Percentiles rank a stretch among this genome's conserved stretches.
phyloP scores from a whole-genome alignment of 1,284 basidiomycete species.

The Melampsora americana region DNA sequence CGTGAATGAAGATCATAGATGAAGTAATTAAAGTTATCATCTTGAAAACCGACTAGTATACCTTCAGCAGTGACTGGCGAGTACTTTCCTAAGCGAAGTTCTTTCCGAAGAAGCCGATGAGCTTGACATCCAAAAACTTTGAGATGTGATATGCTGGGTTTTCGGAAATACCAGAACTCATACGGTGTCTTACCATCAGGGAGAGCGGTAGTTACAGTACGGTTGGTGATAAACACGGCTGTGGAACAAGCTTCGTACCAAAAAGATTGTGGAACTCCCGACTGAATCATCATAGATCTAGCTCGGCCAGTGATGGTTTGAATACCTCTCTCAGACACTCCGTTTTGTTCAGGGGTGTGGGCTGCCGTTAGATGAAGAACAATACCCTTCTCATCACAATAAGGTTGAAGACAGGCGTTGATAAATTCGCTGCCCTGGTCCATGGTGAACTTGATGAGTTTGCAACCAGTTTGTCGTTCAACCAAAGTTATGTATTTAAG shows the following conservation, averaged over 20 bases:
- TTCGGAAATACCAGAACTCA: neutral
- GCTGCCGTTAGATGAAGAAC: neutral
- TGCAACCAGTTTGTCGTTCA: neutral
- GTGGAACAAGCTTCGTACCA: neutral
- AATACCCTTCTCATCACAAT: neutral
- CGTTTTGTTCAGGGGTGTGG: slow-evolving; percentile 16
- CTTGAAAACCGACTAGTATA: neutral
- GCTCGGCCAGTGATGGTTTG: neutral
- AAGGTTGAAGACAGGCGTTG: neutral
- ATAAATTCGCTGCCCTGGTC: slow-evolving; percentile 12
- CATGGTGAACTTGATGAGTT: neutral
- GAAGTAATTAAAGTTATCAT: neutral
- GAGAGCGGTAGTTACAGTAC: neutral
- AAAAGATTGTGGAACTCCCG: neutral
- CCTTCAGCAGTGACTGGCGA: neutral
- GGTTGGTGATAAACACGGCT: neutral
- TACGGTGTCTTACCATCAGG: neutral
- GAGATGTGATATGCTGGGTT: neutral
- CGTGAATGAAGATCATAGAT: neutral
- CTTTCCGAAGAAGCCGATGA: neutral
- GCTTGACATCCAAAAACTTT: neutral
- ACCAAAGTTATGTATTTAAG: neutral
- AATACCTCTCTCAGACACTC: neutral
- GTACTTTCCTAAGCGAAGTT: neutral
- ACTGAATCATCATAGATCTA: neutral